phyloP scores from a whole-genome alignment of 2,329 filamentous ascomycete genomes.

The Pleurostoma richardsiae region DNA sequence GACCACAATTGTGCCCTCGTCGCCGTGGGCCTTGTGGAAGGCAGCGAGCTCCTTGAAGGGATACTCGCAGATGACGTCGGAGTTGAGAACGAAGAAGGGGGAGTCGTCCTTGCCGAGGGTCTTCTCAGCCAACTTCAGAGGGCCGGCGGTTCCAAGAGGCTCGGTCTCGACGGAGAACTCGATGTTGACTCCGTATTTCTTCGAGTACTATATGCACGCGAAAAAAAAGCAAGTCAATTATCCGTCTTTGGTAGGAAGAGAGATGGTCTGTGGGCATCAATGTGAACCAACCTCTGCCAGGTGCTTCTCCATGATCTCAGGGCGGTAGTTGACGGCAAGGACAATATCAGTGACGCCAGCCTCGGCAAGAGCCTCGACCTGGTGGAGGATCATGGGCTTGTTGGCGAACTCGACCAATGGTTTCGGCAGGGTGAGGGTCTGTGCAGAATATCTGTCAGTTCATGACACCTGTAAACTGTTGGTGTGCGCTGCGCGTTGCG shows the following conservation, averaged over 20 bases:
- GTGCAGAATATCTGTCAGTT: slow-evolving; percentile 16
- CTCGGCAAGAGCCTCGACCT: slow-evolving; percentile 89
- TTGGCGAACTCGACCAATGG: slow-evolving; percentile 97
- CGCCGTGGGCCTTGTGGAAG: slow-evolving; percentile 89
- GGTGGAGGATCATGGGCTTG: slow-evolving; percentile 98
- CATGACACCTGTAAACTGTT: not conserved
- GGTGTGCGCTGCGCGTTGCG: not conserved
- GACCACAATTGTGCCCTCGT: slow-evolving; percentile 96
- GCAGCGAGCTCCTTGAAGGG: slow-evolving; percentile 84
- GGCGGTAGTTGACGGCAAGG: slow-evolving; percentile 96
- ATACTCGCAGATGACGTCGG: slow-evolving; percentile 96
- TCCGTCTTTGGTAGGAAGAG: slow-evolving; percentile 2
- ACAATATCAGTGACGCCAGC: slow-evolving; percentile 97
- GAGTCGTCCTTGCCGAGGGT: slow-evolving; percentile 89
- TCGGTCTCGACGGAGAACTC: slow-evolving; percentile 96
- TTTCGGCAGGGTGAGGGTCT: slow-evolving; percentile 96
- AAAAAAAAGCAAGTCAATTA: not conserved
- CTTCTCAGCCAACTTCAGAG: slow-evolving; percentile 89
- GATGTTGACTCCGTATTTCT: slow-evolving; percentile 89
- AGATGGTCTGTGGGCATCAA: slow-evolving; percentile 4
- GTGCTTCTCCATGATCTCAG: slow-evolving; percentile 94
- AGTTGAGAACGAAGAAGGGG: slow-evolving; percentile 98
- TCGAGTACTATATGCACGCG: slow-evolving; percentile 63
- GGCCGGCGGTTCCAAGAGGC: slow-evolving; percentile 90
- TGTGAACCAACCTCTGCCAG: slow-evolving; percentile 69